Conservation (phyloP, 192 early-diverging fungal species). For the Podochytrium sp. region DNA sequence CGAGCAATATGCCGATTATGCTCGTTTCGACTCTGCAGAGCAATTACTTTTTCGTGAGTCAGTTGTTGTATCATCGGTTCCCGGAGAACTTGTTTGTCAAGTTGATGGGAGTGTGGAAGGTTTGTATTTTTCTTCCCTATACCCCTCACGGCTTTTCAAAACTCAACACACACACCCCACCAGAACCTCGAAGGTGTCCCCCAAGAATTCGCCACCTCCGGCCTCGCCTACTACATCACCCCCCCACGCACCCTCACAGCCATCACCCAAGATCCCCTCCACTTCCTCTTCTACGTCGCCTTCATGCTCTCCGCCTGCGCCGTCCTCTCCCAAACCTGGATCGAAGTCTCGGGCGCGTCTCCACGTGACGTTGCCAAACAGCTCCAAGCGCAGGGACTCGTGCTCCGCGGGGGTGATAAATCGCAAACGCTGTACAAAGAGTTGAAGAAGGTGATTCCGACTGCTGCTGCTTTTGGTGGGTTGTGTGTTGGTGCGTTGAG, state of each 20-base stretch:
- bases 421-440: conserved; percentile 99
- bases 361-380: conserved; percentile 97
- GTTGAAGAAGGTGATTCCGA: conserved; percentile 98
- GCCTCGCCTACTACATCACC: conserved; percentile 98
- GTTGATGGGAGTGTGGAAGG: conserved; percentile 93
- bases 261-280: conserved; percentile 90
- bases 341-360: conserved; percentile 97
- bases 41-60: conserved; percentile 98
- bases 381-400: conserved; percentile 96
- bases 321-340: conserved; percentile 97
- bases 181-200: conserved; percentile 93
- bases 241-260: conserved; percentile 85
- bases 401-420: conserved; percentile 91
- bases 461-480: conserved; percentile 96
- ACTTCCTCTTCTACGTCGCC: conserved; percentile 90
- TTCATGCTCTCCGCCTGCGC: conserved; percentile 97
- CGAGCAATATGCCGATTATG: conserved; percentile 99
- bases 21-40: conserved; percentile 96
- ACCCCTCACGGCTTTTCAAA: no score
- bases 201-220: conserved; percentile 90
- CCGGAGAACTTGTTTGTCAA: conserved; percentile 93
- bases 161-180: no score
- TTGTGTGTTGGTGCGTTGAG: conserved; percentile 94
- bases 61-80: conserved; percentile 97
- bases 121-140: conserved; percentile 19